Conservation (phyloP, 2,329 filamentous ascomycete species). For the Lasiodiplodia hormozganensis region DNA sequence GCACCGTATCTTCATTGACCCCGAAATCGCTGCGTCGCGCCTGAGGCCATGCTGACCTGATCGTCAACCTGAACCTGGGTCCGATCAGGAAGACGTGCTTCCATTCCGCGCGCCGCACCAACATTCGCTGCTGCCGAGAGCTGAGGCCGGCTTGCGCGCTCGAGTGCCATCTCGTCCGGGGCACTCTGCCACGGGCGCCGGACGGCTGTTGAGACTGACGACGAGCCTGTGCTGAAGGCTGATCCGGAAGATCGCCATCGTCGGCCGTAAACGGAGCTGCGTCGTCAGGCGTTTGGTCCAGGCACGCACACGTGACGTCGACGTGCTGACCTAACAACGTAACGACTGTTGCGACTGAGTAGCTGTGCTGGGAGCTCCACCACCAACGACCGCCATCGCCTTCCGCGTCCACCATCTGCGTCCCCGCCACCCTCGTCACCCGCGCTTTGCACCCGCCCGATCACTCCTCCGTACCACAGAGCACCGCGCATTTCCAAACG, state of each 20-base stretch:
- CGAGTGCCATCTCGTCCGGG: neutral
- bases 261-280: neutral
- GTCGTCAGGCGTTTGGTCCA: neutral
- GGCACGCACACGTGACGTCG: neutral
- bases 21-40: neutral
- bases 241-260: constrained; percentile 21
- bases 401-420: neutral
- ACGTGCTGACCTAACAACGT: neutral
- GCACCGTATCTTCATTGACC: neutral
- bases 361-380: constrained; percentile 16
- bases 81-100: neutral
- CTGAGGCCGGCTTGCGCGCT: constrained; percentile 1
- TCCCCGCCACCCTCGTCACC: neutral
- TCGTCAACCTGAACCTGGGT: neutral
- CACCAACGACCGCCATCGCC: neutral
- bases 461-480: neutral
- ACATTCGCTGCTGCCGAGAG: neutral
- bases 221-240: constrained; percentile 21
- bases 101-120: constrained; percentile 1
- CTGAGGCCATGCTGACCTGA: neutral
- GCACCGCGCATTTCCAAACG: neutral
- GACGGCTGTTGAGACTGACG: constrained; percentile 8
- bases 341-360: neutral
- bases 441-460: neutral
- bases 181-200: neutral